phyloP scores from a whole-genome alignment of 805 yeast species.

The Metschnikowia peoriensis region DNA sequence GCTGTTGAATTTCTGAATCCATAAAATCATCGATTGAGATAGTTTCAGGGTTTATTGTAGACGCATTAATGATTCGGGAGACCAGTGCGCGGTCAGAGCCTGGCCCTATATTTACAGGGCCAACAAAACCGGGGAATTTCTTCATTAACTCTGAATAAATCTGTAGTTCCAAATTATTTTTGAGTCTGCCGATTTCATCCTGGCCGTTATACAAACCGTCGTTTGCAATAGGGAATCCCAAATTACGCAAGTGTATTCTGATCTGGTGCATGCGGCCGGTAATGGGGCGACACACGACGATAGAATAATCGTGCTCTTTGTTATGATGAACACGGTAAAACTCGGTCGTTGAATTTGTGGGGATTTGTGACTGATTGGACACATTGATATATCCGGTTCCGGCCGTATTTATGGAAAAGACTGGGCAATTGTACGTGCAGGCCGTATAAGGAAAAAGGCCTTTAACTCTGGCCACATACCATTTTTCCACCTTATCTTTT shows the following conservation, averaged over 20 bases:
- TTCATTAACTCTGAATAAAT: conserved; percentile 6
- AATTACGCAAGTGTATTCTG: conserved; percentile 50
- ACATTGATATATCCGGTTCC: conserved; percentile 25
- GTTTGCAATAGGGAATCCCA: conserved; percentile 29
- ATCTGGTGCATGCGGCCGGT: conserved; percentile 61
- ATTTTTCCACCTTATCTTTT: conserved; percentile 32
- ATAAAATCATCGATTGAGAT: neutral
- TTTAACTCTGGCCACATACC: conserved; percentile 45
- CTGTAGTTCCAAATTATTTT: conserved; percentile 8
- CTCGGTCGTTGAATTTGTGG: conserved; percentile 31
- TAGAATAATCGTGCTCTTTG: conserved; percentile 31
- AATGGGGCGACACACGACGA: conserved; percentile 48
- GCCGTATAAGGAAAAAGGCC: conserved; percentile 38
- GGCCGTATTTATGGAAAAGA: conserved; percentile 33
- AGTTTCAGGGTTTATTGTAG: neutral
- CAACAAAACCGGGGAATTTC: conserved; percentile 1
- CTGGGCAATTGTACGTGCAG: conserved; percentile 37
- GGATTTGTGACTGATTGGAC: conserved; percentile 21
- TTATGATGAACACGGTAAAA: conserved; percentile 33
- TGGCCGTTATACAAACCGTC: conserved; percentile 14
- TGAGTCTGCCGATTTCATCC: conserved; percentile 2
- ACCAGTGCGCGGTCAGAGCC: neutral
- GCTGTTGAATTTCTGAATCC: neutral
- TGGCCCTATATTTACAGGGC: neutral
- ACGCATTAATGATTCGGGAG: neutral